Evolutionary conservation across 1,284 basidiomycete species (phyloP).

Genomic region (Kwoniella shivajii): DNA sequence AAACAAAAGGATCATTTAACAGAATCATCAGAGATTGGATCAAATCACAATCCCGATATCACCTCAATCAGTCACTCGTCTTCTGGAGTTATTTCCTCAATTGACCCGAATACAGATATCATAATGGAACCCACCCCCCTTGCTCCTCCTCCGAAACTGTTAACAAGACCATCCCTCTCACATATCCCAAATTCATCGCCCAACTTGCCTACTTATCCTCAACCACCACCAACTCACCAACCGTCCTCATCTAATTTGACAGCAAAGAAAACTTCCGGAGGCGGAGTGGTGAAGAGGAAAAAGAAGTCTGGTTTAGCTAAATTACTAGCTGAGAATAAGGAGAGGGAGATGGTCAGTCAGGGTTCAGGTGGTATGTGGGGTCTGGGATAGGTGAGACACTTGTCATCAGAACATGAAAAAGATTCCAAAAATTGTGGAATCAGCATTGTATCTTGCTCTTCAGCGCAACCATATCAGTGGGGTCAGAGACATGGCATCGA

Average conservation of each 20-base stretch:
- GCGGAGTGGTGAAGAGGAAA: slow-evolving; percentile 34
- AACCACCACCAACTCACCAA: slow-evolving; percentile 24
- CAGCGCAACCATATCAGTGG: too few species aligned
- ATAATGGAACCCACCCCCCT: slow-evolving; percentile 18
- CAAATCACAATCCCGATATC: background rate
- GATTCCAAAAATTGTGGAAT: too few species aligned
- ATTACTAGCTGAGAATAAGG: slow-evolving; percentile 50
- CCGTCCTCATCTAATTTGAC: background rate
- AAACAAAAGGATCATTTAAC: background rate
- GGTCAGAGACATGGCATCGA: too few species aligned
- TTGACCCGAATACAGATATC: background rate
- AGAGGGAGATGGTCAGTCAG: slow-evolving; percentile 31
- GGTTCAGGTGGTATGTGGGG: slow-evolving; percentile 35
- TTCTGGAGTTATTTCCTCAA: too few species aligned
- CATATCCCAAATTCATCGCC: slow-evolving; percentile 42
- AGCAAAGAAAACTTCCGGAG: background rate
- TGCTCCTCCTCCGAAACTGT: slow-evolving; percentile 21
- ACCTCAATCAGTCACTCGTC: background rate
- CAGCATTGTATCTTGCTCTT: too few species aligned
- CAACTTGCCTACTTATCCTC: slow-evolving; percentile 43
- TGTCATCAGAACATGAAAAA: background rate
- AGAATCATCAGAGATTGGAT: background rate
- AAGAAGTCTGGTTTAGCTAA: slow-evolving; percentile 50
- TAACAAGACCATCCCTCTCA: slow-evolving; percentile 23
- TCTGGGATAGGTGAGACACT: slow-evolving; percentile 13